These are phyloP conservation scores for Sambucus nigra DNA, from an alignment of 129 eudicot genomes.

Conservation along the genomic window DNA sequence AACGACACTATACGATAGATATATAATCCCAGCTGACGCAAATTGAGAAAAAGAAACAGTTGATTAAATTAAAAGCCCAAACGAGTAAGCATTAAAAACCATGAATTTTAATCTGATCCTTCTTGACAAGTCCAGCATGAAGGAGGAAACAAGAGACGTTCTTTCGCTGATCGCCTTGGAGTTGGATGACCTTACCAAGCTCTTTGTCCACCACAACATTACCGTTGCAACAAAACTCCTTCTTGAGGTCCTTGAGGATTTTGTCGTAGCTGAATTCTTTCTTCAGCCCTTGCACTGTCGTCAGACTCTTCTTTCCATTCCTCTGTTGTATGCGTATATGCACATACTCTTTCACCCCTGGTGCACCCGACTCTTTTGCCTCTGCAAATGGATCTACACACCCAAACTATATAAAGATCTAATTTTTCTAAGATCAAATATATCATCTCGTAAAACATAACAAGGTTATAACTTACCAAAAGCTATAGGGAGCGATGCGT, in stretches of 20 bases:
- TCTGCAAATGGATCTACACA: slow-evolving; percentile 67
- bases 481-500: slow-evolving; percentile 48
- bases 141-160: slow-evolving; percentile 66
- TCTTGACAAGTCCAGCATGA: slow-evolving; percentile 59
- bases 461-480: slow-evolving; percentile 7
- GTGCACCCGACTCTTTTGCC: slow-evolving; percentile 51
- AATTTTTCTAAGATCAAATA: too few species aligned
- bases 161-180: slow-evolving; percentile 95
- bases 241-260: slow-evolving; percentile 77
- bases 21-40: background rate
- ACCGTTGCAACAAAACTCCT: slow-evolving; percentile 89
- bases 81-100: slow-evolving; percentile 43
- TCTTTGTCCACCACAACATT: slow-evolving; percentile 77
- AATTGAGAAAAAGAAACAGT: background rate
- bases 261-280: slow-evolving; percentile 83
- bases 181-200: slow-evolving; percentile 83
- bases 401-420: background rate
- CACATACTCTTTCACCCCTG: slow-evolving; percentile 82
- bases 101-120: slow-evolving; percentile 88
- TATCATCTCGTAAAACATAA: background rate
- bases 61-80: background rate
- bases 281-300: slow-evolving; percentile 83
- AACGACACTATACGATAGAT: background rate
- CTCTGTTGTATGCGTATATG: slow-evolving; percentile 90
- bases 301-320: slow-evolving; percentile 86